Percentiles rank a stretch among this genome's conserved stretches.
Evolutionary conservation across 768 basidiomycete species (phyloP).

Genomic region (Leccinellum luteum): DNA sequence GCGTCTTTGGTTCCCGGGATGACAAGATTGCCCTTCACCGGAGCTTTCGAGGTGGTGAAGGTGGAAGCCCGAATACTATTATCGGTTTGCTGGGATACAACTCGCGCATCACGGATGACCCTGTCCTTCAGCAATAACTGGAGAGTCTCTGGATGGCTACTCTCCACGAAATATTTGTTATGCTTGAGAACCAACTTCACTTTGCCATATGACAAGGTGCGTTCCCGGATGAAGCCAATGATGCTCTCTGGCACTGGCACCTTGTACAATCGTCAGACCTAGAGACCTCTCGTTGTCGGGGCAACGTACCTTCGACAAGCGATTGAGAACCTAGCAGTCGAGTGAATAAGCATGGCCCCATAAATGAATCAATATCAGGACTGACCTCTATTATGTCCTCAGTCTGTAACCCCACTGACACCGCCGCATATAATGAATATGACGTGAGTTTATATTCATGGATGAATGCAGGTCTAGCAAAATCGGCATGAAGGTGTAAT

Average conservation of each 20-base stretch:
- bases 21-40: conserved; percentile 74
- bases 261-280: conserved; percentile 36
- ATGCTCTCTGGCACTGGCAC: conserved; percentile 92
- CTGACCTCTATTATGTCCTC: conserved; percentile 97
- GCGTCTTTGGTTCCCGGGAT: conserved; percentile 84
- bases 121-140: conserved; percentile 85
- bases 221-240: conserved; percentile 82
- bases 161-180: conserved; percentile 97
- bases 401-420: conserved; percentile 96
- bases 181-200: conserved; percentile 97
- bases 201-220: conserved; percentile 96
- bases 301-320: conserved; percentile 61
- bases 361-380: conserved; percentile 23
- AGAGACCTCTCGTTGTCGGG: conserved; percentile 1
- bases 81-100: conserved; percentile 64
- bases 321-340: conserved; percentile 63
- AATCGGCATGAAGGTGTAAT: conserved; percentile 17
- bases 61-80: conserved; percentile 74
- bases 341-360: conserved; percentile 33
- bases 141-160: conserved; percentile 89
- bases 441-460: conserved; percentile 99
- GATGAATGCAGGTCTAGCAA: conserved; percentile 85
- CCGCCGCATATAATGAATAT: conserved; percentile 97
- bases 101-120: conserved; percentile 80
- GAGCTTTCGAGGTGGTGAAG: conserved; percentile 80